Percentiles rank a stretch among this genome's conserved stretches.
phyloP scores from a whole-genome alignment of 1,139 yeast genomes.

The Geotrichum carabidarum region DNA sequence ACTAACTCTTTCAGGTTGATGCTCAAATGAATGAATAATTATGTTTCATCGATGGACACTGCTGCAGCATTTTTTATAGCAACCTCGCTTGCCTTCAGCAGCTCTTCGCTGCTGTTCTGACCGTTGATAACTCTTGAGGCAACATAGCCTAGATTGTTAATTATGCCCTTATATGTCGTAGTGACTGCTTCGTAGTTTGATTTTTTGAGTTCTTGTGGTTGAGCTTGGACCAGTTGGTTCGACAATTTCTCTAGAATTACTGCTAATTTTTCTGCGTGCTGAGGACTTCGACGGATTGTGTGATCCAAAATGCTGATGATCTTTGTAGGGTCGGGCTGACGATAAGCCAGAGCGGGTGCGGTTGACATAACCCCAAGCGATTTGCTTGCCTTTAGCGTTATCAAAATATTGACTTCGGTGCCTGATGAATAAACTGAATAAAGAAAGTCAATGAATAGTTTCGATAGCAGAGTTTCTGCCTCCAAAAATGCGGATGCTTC shows the following conservation, averaged over 20 bases:
- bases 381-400: slow-evolving; percentile 22
- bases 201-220: background rate
- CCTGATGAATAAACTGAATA: slow-evolving; percentile 4
- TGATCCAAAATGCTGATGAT: slow-evolving; percentile 3
- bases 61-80: slow-evolving; percentile 1
- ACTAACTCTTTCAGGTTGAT: too few relatives aligned
- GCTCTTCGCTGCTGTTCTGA: background rate
- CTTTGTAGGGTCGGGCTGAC: background rate
- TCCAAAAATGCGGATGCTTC: slow-evolving; percentile 5
- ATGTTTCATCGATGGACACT: background rate
- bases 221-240: slow-evolving; percentile 1
- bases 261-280: background rate
- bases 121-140: background rate
- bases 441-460: slow-evolving; percentile 13
- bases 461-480: slow-evolving; percentile 7
- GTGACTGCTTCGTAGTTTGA: slow-evolving; percentile 5
- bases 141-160: slow-evolving; percentile 8
- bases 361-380: slow-evolving; percentile 24
- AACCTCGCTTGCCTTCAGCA: slow-evolving; percentile 1
- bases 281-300: background rate
- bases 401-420: slow-evolving; percentile 8
- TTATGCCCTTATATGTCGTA: slow-evolving; percentile 5
- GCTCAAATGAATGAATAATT: background rate
- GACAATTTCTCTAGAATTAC: slow-evolving; percentile 11
- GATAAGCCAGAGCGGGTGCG: background rate